Conservation (phyloP, 2,329 filamentous ascomycete genomes). For the Pseudocercospora crystallina region DNA sequence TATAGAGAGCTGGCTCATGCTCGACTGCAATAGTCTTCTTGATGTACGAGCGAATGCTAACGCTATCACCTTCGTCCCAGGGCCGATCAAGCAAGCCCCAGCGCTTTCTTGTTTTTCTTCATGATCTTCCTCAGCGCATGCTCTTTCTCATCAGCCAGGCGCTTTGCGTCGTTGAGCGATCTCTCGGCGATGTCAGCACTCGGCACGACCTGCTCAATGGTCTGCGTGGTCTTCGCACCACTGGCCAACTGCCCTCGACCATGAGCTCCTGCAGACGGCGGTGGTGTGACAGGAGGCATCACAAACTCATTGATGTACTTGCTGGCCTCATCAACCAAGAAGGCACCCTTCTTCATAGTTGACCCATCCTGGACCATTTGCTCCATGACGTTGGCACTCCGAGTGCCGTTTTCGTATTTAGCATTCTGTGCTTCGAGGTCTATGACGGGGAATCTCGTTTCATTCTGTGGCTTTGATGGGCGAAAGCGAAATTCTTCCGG, state of each 20-base stretch:
- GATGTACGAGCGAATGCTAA: no score
- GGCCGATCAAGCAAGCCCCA: constrained; percentile 24
- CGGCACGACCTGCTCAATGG: constrained; percentile 12
- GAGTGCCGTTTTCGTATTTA: constrained; percentile 28
- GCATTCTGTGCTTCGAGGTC: constrained; percentile 34
- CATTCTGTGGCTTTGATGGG: constrained; percentile 32
- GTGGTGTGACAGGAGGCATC: constrained; percentile 36
- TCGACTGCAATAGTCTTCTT: no score
- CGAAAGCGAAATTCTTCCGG: constrained; percentile 32
- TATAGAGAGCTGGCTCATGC: no score
- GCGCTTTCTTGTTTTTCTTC: constrained; percentile 37
- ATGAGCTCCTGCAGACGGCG: constrained; percentile 22
- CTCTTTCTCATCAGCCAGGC: constrained; percentile 37
- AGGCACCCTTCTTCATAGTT: constrained; percentile 37
- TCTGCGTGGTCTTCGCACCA: neutral
- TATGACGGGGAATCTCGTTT: constrained; percentile 31
- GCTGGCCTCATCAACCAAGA: constrained; percentile 39
- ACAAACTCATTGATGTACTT: constrained; percentile 41
- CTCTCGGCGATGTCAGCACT: constrained; percentile 34
- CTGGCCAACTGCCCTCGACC: constrained; percentile 1
- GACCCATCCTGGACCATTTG: constrained; percentile 39
- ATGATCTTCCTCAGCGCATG: constrained; percentile 33
- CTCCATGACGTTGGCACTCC: constrained; percentile 39
- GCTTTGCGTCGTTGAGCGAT: constrained; percentile 32
- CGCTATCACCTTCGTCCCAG: no score